A percentile compares a stretch with the other conserved stretches of the same genome.
Evolutionary conservation across 148 eudicot genomes (phyloP).

Genomic region (Oxyria digyna): DNA sequence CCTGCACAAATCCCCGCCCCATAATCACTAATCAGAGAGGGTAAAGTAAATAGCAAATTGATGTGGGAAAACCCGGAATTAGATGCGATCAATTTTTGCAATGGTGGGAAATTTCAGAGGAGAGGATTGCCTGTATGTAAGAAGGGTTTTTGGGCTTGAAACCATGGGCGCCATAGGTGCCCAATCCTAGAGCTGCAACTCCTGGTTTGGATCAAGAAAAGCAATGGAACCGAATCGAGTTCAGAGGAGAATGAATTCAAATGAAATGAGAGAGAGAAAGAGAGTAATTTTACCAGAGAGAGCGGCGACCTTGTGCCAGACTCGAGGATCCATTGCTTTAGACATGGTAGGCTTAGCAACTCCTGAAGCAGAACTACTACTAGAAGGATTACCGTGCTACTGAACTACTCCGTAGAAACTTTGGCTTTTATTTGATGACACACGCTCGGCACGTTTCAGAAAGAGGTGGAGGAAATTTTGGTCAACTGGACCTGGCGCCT

Average conservation of each 20-base stretch:
- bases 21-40: neutral
- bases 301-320: constrained; percentile 90
- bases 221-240: neutral
- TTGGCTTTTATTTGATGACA: too few species aligned
- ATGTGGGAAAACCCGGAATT: neutral
- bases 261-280: neutral
- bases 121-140: constrained; percentile 49
- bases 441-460: too few species aligned
- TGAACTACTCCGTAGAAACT: too few species aligned
- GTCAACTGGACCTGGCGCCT: too few species aligned
- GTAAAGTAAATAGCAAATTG: neutral
- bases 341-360: neutral
- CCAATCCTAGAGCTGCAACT: constrained; percentile 69
- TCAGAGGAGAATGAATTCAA: neutral
- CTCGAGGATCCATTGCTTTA: constrained; percentile 44
- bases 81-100: neutral
- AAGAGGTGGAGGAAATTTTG: too few species aligned
- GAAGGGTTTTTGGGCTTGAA: constrained; percentile 74
- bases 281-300: constrained; percentile 31
- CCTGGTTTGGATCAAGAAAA: constrained; percentile 24
- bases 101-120: neutral
- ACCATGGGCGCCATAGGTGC: constrained; percentile 81
- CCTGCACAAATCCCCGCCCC: constrained; percentile 25
- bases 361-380: too few species aligned
- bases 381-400: too few species aligned